Evolutionary conservation across 73 alveolate genomes (phyloP), one percentile per base, ranked within the genome.

Genomic region (Paramecium bursaria): DNA sequence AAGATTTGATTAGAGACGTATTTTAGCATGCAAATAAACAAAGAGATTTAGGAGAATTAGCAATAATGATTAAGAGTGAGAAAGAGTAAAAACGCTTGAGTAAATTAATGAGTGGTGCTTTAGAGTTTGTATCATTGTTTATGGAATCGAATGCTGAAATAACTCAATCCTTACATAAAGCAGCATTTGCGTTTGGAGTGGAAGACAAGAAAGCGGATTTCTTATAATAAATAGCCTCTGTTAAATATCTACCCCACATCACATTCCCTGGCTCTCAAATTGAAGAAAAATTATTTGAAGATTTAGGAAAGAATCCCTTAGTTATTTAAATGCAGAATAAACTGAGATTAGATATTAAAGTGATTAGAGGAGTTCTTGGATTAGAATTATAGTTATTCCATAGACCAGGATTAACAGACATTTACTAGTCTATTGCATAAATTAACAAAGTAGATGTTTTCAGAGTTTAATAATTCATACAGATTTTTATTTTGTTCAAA

Each of bases 271-370:
- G 82, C 5, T 35, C 60, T 35, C 60, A 67, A 3, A 42, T 19
- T 39, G 82, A 67, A 35, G 82, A 67, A n/a, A 42, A 67, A 39
- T 42, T 67, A 14, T 67, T 67, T 67, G 55, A 67, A 15, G 22
- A 31, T 7, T 67, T 67, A 15, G 17, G 5, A 42, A 67, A 53
- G 1, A 67, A 67, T 67, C 82, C 82, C 1, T 42, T 67, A 1
- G 9, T 67, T 3, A 67, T 35, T 44, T 39, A 42, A 11, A 25
- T 67, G 15, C 26, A 42, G 5, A 33, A 35, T 1, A 25, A 42
- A 13, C 35, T 67, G 13, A 67, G 82, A 67, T 14, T 67, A 10
- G 82, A 67, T 67, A 33, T 42, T 7, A 67, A 67, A 42, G 6
- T 44, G 1, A 10, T 67, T 0, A 25, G 26, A 19, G 82, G 57